Evolutionary conservation across 2,329 filamentous ascomycete species (phyloP).

Genomic region (Hypoxylon sp.): DNA sequence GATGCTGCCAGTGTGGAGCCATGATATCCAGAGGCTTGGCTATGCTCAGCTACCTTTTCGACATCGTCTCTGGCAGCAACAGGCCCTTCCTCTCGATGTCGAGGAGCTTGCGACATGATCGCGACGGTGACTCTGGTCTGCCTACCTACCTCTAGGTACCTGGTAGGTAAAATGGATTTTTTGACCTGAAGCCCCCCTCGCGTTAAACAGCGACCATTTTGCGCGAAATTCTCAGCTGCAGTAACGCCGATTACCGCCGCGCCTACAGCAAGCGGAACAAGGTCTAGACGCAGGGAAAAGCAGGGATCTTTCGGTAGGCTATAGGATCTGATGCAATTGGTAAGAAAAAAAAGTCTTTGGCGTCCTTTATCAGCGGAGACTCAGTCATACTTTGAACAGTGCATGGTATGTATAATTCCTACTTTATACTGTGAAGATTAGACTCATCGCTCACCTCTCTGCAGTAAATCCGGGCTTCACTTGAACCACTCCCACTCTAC

Average conservation of each 20-base stretch:
- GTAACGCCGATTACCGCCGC: not conserved
- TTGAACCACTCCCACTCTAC: no score
- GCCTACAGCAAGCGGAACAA: not conserved
- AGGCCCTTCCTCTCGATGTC: constrained; percentile 2
- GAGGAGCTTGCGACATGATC: constrained; percentile 13
- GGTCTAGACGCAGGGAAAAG: not conserved
- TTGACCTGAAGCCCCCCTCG: no score
- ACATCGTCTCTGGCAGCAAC: constrained; percentile 7
- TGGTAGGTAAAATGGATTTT: no score
- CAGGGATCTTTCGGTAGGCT: not conserved
- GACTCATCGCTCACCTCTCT: no score
- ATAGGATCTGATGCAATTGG: constrained; percentile 23
- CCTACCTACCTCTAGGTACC: no score
- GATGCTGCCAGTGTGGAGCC: not conserved
- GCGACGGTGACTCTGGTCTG: not conserved
- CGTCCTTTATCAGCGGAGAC: not conserved
- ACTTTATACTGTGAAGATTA: constrained; percentile 6
- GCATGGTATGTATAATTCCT: not conserved
- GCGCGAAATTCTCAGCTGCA: no score
- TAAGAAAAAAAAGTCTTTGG: constrained; percentile 11
- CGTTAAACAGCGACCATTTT: no score
- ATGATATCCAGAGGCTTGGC: constrained; percentile 13
- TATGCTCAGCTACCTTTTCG: constrained; percentile 22
- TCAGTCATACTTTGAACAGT: constrained; percentile 24
- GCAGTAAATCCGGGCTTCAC: no score